These are phyloP conservation scores for Brettanomyces naardenensis DNA, from an alignment of 805 yeast species.

Conservation along the genomic window DNA sequence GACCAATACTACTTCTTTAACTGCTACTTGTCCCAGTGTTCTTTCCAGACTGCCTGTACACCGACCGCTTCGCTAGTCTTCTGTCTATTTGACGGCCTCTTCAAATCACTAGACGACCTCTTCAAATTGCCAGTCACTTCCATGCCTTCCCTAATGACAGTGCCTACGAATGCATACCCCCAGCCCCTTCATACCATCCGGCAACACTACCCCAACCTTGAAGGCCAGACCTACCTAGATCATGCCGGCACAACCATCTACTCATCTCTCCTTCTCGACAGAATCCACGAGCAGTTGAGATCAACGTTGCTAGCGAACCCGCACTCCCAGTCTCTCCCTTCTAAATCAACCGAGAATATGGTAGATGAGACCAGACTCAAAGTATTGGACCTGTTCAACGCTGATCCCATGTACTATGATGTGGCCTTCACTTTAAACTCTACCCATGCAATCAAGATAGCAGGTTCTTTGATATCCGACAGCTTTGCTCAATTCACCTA, in stretches of 20 bases:
- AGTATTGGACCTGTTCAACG: constrained; percentile 26
- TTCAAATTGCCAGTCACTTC: no score
- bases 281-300: constrained; percentile 17
- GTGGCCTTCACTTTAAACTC: constrained; percentile 34
- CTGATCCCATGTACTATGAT: constrained; percentile 28
- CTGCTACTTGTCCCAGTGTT: no score
- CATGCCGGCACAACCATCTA: constrained; percentile 36
- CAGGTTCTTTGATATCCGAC: constrained; percentile 24
- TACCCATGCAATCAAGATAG: constrained; percentile 30
- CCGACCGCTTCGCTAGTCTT: no score
- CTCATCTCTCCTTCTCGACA: constrained; percentile 22
- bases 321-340: constrained; percentile 31
- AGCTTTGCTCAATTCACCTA: constrained; percentile 16
- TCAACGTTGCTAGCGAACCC: constrained; percentile 29
- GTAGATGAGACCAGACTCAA: constrained; percentile 22
- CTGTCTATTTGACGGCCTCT: no score
- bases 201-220: constrained; percentile 20
- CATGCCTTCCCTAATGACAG: no score
- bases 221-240: constrained; percentile 27
- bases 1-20: no score
- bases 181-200: no score
- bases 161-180: no score
- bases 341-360: constrained; percentile 19
- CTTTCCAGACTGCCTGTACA: no score
- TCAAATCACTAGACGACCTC: no score